A percentile compares a stretch with the other conserved stretches of the same genome.
These are phyloP conservation scores for Linnemannia zychae DNA, from an alignment of 192 early-diverging fungal genomes.

Conservation along the genomic window DNA sequence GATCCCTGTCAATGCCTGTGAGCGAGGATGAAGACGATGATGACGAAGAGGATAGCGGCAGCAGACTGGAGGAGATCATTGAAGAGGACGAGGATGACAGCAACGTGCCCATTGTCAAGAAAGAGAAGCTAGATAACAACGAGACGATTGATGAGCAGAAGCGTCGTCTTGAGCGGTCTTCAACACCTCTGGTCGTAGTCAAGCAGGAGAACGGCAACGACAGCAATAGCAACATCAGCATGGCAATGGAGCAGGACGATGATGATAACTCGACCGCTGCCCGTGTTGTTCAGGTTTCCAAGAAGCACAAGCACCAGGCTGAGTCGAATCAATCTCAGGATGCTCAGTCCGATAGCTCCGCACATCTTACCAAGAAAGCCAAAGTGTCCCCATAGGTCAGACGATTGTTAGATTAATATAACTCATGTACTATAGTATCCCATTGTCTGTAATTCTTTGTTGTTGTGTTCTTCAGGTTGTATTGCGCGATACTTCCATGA, in stretches of 20 bases:
- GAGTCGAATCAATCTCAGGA: background rate
- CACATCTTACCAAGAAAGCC: slow-evolving; percentile 26
- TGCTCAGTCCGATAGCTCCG: background rate
- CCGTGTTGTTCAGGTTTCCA: slow-evolving; percentile 50
- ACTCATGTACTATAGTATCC: background rate
- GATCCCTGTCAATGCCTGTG: slow-evolving; percentile 66
- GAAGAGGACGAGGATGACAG: slow-evolving; percentile 33
- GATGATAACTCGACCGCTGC: slow-evolving; percentile 52
- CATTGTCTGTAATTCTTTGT: no score
- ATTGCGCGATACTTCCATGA: no score
- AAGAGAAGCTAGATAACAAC: background rate
- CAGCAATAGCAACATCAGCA: background rate
- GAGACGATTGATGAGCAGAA: slow-evolving; percentile 15
- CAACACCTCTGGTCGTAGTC: slow-evolving; percentile 10
- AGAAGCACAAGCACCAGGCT: slow-evolving; percentile 37
- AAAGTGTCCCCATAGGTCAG: slow-evolving; percentile 15
- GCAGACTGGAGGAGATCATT: slow-evolving; percentile 41
- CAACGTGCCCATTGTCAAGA: background rate
- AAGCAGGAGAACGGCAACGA: slow-evolving; percentile 13
- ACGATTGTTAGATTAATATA: background rate
- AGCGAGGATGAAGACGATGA: slow-evolving; percentile 62
- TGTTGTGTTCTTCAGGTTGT: no score
- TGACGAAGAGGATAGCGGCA: slow-evolving; percentile 26
- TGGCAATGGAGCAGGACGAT: slow-evolving; percentile 12
- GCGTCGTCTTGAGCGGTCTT: background rate